phyloP scores from a whole-genome alignment of 1,139 yeast genomes.

The Nakaseomyces delphensis region DNA sequence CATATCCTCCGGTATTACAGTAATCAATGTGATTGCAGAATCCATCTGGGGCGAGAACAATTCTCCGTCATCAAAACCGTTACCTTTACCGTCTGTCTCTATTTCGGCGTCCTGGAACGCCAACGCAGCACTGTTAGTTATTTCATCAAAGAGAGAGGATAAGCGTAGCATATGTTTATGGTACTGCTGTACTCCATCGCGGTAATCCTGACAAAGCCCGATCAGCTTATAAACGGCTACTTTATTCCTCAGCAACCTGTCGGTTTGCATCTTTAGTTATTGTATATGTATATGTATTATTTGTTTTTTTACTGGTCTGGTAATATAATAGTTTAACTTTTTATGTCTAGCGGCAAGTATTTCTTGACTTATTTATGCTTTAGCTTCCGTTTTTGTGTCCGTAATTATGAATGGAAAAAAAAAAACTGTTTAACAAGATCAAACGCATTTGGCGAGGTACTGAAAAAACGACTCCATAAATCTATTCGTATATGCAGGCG shows the following conservation, averaged over 20 bases:
- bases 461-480: too few species aligned
- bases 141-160: not conserved
- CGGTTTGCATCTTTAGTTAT: not conserved
- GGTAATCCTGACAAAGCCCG: conserved; percentile 1
- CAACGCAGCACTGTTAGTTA: not conserved
- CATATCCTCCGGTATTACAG: conserved; percentile 1
- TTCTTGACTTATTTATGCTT: too few species aligned
- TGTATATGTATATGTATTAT: not conserved
- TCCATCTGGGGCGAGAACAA: not conserved
- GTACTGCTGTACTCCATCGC: not conserved
- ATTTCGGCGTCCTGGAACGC: not conserved
- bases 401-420: too few species aligned
- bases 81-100: not conserved
- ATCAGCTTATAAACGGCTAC: conserved; percentile 1
- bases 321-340: not conserved
- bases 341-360: not conserved
- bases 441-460: too few species aligned
- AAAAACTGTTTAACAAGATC: too few species aligned
- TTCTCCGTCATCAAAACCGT: not conserved
- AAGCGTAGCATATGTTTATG: conserved; percentile 3
- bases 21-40: not conserved
- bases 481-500: too few species aligned
- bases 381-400: too few species aligned
- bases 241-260: not conserved
- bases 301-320: not conserved